Evolutionary conservation across 768 basidiomycete genomes (phyloP).

Genomic region (Kwoniella heveanensis): DNA sequence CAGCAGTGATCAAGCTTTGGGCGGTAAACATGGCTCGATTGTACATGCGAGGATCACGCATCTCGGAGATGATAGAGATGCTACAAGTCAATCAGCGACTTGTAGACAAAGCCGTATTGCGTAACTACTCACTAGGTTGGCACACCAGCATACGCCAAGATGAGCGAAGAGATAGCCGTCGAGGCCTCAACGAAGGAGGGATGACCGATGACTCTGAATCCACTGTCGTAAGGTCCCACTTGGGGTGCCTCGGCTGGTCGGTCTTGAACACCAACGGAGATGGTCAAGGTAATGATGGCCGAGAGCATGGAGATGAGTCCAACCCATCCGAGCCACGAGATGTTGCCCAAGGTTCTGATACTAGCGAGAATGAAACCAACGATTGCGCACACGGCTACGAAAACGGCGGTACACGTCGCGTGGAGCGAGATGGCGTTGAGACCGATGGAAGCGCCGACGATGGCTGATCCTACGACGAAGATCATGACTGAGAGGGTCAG

Average conservation of each 20-base stretch:
- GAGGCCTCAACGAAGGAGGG: slow-evolving; percentile 45
- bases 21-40: slow-evolving; percentile 47
- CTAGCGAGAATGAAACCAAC: slow-evolving; percentile 38
- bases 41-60: slow-evolving; percentile 53
- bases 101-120: not conserved
- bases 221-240: slow-evolving; percentile 22
- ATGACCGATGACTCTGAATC: slow-evolving; percentile 16
- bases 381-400: slow-evolving; percentile 50
- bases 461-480: slow-evolving; percentile 40
- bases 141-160: slow-evolving; percentile 52
- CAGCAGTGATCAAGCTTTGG: slow-evolving; percentile 43
- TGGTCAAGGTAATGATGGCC: slow-evolving; percentile 37
- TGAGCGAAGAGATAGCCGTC: slow-evolving; percentile 51
- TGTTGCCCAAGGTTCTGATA: slow-evolving; percentile 50
- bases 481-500: slow-evolving; percentile 25
- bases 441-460: slow-evolving; percentile 45
- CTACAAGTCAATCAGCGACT: not conserved
- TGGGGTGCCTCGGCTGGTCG: slow-evolving; percentile 39
- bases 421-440: slow-evolving; percentile 54
- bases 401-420: slow-evolving; percentile 56
- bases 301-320: slow-evolving; percentile 40
- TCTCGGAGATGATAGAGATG: slow-evolving; percentile 52
- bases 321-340: slow-evolving; percentile 52
- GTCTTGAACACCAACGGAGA: slow-evolving; percentile 42
- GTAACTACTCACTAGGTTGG: slow-evolving; percentile 24